These are phyloP conservation scores for Calonectria naviculata DNA, from an alignment of 2,329 filamentous ascomycete genomes.

Conservation along the genomic window DNA sequence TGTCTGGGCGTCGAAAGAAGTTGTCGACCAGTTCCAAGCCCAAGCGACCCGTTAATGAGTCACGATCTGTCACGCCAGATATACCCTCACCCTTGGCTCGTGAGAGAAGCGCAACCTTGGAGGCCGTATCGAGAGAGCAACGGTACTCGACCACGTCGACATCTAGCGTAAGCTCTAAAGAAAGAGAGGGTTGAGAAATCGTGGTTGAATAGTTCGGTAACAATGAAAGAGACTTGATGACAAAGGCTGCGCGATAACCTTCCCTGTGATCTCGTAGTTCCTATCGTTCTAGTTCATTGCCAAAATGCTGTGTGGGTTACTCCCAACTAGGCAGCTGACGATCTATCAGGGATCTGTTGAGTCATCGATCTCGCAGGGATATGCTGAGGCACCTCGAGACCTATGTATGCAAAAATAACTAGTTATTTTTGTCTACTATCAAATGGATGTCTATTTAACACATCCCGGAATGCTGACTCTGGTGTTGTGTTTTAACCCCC, in stretches of 20 bases:
- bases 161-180: slow-evolving; percentile 12
- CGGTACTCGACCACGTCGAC: slow-evolving; percentile 16
- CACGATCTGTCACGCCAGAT: slow-evolving; percentile 66
- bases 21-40: slow-evolving; percentile 54
- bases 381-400: background rate
- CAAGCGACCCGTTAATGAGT: slow-evolving; percentile 58
- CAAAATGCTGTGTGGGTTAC: background rate
- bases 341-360: background rate
- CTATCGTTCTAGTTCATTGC: background rate
- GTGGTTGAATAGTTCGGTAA: background rate
- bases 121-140: slow-evolving; percentile 1
- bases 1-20: slow-evolving; percentile 65
- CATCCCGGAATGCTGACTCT: too few relatives aligned
- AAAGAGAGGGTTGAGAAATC: slow-evolving; percentile 8
- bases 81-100: slow-evolving; percentile 63
- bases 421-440: background rate
- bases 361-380: slow-evolving; percentile 8
- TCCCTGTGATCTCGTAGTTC: background rate
- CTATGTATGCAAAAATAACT: too few relatives aligned
- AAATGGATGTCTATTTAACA: background rate
- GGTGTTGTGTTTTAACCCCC: background rate
- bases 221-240: slow-evolving; percentile 2
- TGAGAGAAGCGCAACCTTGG: slow-evolving; percentile 52
- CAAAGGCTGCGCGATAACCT: background rate
- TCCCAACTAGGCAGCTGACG: slow-evolving; percentile 3